Percentiles rank a stretch among this genome's conserved stretches.
phyloP scores from a whole-genome alignment of 129 eudicot species.

The Pittosporum tobira region DNA sequence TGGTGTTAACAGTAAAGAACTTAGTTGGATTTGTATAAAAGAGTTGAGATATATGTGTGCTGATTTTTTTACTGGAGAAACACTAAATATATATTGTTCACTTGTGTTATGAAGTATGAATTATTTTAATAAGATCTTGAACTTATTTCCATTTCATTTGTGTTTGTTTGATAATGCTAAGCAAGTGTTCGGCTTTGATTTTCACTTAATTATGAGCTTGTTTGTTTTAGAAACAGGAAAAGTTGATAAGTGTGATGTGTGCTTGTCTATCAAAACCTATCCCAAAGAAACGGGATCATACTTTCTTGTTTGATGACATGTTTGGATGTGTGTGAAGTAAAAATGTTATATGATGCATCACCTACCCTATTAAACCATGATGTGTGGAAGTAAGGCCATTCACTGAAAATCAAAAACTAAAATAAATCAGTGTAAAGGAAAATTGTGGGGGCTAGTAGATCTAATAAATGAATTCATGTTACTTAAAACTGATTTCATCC shows the following conservation, averaged over 20 bases:
- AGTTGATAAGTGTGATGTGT: not conserved
- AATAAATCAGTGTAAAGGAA: too few species aligned
- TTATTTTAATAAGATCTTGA: not conserved
- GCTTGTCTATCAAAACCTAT: not conserved
- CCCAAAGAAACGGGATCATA: not conserved
- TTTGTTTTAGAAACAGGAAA: not conserved
- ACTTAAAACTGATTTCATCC: too few species aligned
- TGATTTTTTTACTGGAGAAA: not conserved
- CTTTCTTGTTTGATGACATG: not conserved
- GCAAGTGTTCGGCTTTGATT: not conserved
- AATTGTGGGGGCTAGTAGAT: too few species aligned
- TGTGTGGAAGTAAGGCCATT: too few species aligned
- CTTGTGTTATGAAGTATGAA: not conserved
- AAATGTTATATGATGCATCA: too few species aligned
- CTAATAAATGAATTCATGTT: too few species aligned
- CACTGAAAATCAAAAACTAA: too few species aligned
- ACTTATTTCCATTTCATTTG: not conserved
- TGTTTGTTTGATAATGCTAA: conserved; percentile 1
- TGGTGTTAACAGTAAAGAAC: conserved; percentile 3
- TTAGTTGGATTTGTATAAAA: conserved; percentile 10
- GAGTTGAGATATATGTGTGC: not conserved
- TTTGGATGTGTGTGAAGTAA: not conserved
- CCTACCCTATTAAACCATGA: too few species aligned
- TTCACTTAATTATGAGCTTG: not conserved
- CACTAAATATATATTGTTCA: not conserved